Percentiles rank a stretch among this genome's conserved stretches.
Evolutionary conservation across 306 rosid species (phyloP).

Genomic region (Gillenia trifoliata): DNA sequence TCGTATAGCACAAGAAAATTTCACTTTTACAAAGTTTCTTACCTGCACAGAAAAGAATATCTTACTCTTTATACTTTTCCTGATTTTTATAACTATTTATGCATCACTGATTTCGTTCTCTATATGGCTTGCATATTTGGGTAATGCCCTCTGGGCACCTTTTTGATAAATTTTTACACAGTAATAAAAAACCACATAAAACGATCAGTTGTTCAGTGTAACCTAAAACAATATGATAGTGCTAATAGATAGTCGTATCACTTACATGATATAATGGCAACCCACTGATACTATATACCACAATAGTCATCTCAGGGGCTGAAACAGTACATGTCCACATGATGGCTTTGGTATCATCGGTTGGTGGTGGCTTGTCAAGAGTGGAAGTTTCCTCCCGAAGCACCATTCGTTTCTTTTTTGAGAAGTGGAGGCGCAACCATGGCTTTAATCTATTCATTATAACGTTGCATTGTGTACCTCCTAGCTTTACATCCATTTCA

Average conservation of each 20-base stretch:
- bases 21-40: not conserved
- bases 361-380: conserved; percentile 48
- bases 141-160: not conserved
- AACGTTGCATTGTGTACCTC: conserved; percentile 87
- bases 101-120: not conserved
- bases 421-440: conserved; percentile 58
- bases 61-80: not conserved
- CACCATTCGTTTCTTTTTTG: conserved; percentile 71
- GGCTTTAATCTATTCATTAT: conserved; percentile 83
- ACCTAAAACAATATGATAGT: conserved; percentile 12
- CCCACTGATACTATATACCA: conserved; percentile 68
- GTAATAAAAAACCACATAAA: not conserved
- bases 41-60: not conserved
- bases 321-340: conserved; percentile 97
- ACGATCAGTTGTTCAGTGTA: not conserved
- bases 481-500: conserved; percentile 87
- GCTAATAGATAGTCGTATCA: conserved; percentile 17
- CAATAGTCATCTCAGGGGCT: conserved; percentile 94
- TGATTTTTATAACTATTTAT: not conserved
- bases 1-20: not conserved
- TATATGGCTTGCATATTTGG: not conserved
- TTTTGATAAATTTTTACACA: not conserved
- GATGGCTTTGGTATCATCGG: conserved; percentile 52
- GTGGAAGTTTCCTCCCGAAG: conserved; percentile 58
- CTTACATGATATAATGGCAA: conserved; percentile 86